Evolutionary conservation across 139 green algal genomes (phyloP).

Genomic region (Nannochloris sp.): DNA sequence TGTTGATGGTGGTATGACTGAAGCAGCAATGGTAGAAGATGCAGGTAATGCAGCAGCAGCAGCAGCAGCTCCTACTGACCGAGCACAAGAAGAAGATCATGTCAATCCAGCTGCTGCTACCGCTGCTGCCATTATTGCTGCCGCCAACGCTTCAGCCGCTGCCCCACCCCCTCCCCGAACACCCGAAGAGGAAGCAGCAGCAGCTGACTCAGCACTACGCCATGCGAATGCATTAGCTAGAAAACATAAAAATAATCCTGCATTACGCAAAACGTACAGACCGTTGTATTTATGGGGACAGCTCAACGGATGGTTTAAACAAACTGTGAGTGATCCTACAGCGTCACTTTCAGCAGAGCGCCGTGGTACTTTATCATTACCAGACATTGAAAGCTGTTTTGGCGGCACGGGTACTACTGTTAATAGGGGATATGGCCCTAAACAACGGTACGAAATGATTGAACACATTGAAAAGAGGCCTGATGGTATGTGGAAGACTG

Average conservation of each 20-base stretch:
- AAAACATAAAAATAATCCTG: conserved; percentile 4
- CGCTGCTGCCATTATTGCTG: background rate
- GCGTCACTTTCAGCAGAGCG: conserved; percentile 72
- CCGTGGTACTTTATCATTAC: conserved; percentile 72
- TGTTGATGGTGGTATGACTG: background rate
- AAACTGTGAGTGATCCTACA: conserved; percentile 83
- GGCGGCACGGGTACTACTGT: background rate
- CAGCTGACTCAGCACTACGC: background rate
- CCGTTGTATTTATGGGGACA: conserved; percentile 80
- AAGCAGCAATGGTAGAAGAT: background rate
- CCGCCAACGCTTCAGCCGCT: background rate
- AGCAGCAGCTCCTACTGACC: background rate
- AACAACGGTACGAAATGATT: conserved; percentile 59
- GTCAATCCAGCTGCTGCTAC: too few species aligned
- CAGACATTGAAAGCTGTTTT: conserved; percentile 72
- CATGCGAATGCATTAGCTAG: background rate
- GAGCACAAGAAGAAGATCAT: background rate
- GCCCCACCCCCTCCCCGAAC: too few species aligned
- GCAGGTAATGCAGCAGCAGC: background rate
- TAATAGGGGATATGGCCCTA: conserved; percentile 5
- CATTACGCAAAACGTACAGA: conserved; percentile 67
- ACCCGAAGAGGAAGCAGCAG: background rate
- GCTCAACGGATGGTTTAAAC: conserved; percentile 82
- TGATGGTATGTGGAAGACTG: conserved; percentile 63
- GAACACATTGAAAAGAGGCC: conserved; percentile 50